Percentiles rank a stretch among this genome's conserved stretches.
phyloP scores from a whole-genome alignment of 2,329 filamentous ascomycete genomes.

The Celoporthe dispersa region DNA sequence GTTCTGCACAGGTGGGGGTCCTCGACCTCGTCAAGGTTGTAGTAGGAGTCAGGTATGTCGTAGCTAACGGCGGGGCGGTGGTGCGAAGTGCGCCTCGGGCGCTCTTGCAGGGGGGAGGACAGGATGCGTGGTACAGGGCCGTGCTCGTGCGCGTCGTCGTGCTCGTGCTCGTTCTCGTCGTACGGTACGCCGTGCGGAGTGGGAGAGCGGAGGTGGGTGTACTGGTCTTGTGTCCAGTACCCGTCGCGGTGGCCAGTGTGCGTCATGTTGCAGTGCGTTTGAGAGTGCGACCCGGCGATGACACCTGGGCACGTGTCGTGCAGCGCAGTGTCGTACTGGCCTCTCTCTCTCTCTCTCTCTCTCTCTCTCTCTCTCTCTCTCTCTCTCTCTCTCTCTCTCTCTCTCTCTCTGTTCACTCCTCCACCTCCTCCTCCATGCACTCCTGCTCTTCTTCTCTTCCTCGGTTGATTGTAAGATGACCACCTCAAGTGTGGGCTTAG shows the following conservation, averaged over 20 bases:
- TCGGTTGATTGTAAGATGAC: neutral
- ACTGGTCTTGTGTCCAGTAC: conserved; percentile 17
- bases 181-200: neutral
- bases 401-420: neutral
- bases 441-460: neutral
- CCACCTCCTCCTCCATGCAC: neutral
- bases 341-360: too few relatives aligned
- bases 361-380: too few relatives aligned
- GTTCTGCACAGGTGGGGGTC: conserved; percentile 35
- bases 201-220: conserved; percentile 4
- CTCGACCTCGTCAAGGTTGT: conserved; percentile 33
- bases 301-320: neutral
- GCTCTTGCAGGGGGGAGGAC: neutral
- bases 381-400: neutral
- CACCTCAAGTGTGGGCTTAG: neutral
- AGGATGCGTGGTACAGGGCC: neutral
- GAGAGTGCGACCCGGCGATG: neutral
- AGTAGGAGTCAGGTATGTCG: conserved; percentile 34
- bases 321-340: neutral
- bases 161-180: neutral
- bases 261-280: conserved; percentile 18
- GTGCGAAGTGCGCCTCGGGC: conserved; percentile 1
- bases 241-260: conserved; percentile 13
- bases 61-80: conserved; percentile 29
- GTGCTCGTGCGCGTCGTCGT: neutral